Evolutionary conservation across 768 basidiomycete species (phyloP).

Genomic region (Russula vinacea): DNA sequence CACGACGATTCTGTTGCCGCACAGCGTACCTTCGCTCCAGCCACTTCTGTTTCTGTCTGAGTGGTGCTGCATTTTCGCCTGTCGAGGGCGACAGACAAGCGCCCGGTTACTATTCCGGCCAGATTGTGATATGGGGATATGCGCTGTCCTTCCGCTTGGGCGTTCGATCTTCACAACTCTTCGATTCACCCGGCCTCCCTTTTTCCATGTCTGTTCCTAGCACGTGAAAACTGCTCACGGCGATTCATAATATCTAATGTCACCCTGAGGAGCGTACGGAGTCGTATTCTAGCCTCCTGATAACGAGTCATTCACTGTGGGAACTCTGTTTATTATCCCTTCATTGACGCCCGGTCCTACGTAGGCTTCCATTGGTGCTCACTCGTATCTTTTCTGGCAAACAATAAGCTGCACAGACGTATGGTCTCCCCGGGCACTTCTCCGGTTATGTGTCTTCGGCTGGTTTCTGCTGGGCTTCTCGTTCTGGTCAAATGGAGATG

Average conservation of each 20-base stretch:
- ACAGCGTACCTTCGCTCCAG: background rate
- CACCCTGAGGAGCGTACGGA: background rate
- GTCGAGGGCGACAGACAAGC: background rate
- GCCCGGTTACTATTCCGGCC: background rate
- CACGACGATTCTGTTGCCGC: background rate
- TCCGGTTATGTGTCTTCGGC: background rate
- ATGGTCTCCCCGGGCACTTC: conserved; percentile 3
- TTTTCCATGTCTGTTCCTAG: background rate
- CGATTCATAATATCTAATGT: background rate
- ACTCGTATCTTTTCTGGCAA: background rate
- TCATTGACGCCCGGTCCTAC: background rate
- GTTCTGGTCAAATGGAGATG: background rate
- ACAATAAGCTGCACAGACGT: background rate
- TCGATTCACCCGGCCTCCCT: background rate
- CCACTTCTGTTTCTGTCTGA: too few relatives aligned
- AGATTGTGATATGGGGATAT: conserved; percentile 3
- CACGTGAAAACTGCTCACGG: background rate
- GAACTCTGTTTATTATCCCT: background rate
- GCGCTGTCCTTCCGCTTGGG: background rate
- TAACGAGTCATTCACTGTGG: conserved; percentile 3
- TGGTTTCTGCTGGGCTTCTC: conserved; percentile 1
- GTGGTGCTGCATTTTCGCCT: background rate
- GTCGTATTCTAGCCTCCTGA: background rate
- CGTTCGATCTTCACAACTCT: background rate
- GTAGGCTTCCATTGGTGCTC: background rate